Evolutionary conservation across 202 grass and related monocot genomes (phyloP), one percentile per base, ranked within the genome.

Genomic region (Schoenoplectus tabernaemontani): DNA sequence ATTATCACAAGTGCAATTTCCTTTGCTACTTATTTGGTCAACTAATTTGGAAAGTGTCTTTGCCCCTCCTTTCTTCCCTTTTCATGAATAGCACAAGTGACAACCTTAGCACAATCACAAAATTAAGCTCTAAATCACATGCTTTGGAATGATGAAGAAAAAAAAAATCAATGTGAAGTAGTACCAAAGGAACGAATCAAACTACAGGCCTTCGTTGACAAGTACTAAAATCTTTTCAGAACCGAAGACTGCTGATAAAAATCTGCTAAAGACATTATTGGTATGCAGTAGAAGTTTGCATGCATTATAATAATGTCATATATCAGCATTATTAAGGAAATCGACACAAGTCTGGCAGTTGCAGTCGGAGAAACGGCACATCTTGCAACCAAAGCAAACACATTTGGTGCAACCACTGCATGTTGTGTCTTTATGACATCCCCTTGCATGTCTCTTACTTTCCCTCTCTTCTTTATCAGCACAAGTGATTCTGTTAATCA

Each of bases 331-430:
- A 1, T 22, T 24, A 7, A 53, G 30, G 20, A 75, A 86, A 56
- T 86, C 79, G 17, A 53, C 8, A 13, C 85, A 86, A 24, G 61
- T 82, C 71, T 86, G 60, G 85, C 85, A 86, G 36, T 33, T 59
- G 62, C 85, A 86, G 46, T 86, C 70, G 0, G 60, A 61, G 70
- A 86, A 86, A 42, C 79, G 85, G 57, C 85, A 86, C 69, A 70
- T 86, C 37, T 78, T 68, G 48, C 85, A 86, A 48, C 85, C 85
- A 8, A 82, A 71, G 79, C 85, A 86, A 58, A 86, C 59, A 70
- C 85, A 86, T 6, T 67, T 22, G 10, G n/a, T 66, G 58, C 85
- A 86, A 9, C 85, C 85, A 13, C 62, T 60, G 60, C 85, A 86
- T 2, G 30, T 26, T 19, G 28, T 42, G 13, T 75, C 47, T 77